Evolutionary conservation across 257 asterid genomes (phyloP).

Genomic region (Mentha longifolia): DNA sequence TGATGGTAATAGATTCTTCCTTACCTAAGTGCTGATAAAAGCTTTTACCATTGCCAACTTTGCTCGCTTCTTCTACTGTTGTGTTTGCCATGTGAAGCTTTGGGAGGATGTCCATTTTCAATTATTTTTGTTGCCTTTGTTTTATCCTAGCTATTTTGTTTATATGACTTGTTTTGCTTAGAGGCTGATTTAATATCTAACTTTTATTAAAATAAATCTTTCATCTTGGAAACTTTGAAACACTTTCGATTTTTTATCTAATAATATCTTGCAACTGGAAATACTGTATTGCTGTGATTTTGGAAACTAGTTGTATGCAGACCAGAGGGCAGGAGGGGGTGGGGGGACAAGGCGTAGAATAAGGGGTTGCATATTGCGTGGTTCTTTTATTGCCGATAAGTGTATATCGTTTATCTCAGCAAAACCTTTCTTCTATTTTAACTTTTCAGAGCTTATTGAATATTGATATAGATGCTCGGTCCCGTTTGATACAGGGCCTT

Average conservation of each 20-base stretch:
- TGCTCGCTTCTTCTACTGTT: neutral
- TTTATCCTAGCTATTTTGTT: constrained; percentile 9
- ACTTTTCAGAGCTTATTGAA: neutral
- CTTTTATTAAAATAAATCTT: neutral
- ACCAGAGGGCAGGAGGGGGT: neutral
- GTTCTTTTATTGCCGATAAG: constrained; percentile 4
- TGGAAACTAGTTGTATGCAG: constrained; percentile 9
- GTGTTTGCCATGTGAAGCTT: neutral
- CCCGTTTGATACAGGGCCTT: constrained; percentile 68
- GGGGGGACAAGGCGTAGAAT: neutral
- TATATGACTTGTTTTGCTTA: neutral
- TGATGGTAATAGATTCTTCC: neutral
- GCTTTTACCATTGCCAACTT: constrained; percentile 14
- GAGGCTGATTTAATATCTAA: neutral
- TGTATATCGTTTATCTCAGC: neutral
- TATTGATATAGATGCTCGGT: constrained; percentile 12
- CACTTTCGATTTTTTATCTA: neutral
- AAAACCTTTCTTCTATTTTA: neutral
- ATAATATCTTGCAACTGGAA: neutral
- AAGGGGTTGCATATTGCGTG: constrained; percentile 1
- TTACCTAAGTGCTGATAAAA: neutral
- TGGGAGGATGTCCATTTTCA: neutral
- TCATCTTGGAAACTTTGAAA: constrained; percentile 19
- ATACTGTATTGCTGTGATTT: neutral
- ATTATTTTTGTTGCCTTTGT: neutral